phyloP scores from a whole-genome alignment of 768 basidiomycete genomes.

The Punctularia strigosozonata region DNA sequence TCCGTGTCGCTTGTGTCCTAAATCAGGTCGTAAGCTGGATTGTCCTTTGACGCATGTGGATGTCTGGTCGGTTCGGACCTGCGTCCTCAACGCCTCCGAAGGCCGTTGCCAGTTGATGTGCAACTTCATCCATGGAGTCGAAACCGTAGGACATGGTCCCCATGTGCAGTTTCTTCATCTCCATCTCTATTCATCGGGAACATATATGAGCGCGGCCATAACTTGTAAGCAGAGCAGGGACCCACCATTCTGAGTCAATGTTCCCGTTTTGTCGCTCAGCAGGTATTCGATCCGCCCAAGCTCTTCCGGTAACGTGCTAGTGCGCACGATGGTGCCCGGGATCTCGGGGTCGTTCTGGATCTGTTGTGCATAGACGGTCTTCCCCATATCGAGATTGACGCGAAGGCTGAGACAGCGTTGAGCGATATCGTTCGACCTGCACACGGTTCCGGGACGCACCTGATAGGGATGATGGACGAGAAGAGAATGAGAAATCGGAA shows the following conservation, averaged over 20 bases:
- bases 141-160: conserved; percentile 95
- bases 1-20: conserved; percentile 35
- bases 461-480: conserved; percentile 98
- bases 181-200: conserved; percentile 65
- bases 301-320: conserved; percentile 96
- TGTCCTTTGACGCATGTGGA: too few relatives aligned
- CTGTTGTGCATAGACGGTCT: conserved; percentile 92
- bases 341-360: conserved; percentile 93
- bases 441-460: conserved; percentile 34
- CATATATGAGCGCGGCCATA: neutral
- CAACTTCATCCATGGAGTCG: conserved; percentile 99
- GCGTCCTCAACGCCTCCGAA: too few relatives aligned
- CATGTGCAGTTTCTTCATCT: conserved; percentile 98
- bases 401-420: conserved; percentile 50
- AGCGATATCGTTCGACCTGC: neutral
- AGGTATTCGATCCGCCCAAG: conserved; percentile 92
- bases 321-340: conserved; percentile 89
- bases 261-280: conserved; percentile 96
- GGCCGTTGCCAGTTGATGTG: conserved; percentile 79
- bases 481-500: conserved; percentile 96
- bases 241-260: conserved; percentile 91
- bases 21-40: too few relatives aligned
- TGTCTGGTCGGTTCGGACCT: too few relatives aligned
- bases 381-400: conserved; percentile 99
- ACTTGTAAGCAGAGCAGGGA: conserved; percentile 1